A percentile compares a stretch with the other conserved stretches of the same genome.
Evolutionary conservation across 2,329 filamentous ascomycete genomes (phyloP).

Genomic region (Alternaria longipes): DNA sequence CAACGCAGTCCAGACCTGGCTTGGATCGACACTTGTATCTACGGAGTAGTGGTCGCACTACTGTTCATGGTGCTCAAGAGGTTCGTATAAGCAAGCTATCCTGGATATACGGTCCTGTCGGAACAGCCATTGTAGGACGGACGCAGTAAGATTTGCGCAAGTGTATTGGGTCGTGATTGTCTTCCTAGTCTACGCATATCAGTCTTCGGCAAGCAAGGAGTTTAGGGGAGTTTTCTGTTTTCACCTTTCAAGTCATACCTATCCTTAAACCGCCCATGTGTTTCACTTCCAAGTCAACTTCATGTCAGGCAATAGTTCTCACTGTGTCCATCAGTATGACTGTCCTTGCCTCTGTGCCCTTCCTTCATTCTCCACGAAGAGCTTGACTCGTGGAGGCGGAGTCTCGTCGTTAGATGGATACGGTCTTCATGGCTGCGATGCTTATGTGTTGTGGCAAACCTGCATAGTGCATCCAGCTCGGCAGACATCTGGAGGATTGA

Average conservation of each 20-base stretch:
- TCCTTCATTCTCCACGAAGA: not conserved
- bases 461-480: not conserved
- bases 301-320: not conserved
- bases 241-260: not conserved
- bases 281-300: not conserved
- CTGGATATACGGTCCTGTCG: not conserved
- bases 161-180: not conserved
- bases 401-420: not conserved
- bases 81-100: conserved; percentile 34
- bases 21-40: conserved; percentile 85
- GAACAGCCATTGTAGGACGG: not conserved
- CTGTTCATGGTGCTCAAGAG: conserved; percentile 71
- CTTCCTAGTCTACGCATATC: not conserved
- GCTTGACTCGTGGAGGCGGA: not conserved
- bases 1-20: conserved; percentile 60
- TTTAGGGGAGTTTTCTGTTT: not conserved
- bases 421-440: not conserved
- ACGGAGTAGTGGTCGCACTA: conserved; percentile 74
- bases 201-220: not conserved
- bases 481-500: not conserved
- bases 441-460: not conserved
- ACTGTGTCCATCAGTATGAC: not conserved
- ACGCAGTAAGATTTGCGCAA: not conserved
- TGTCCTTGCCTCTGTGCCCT: accelerated
- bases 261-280: not conserved